Percentiles rank a stretch among this genome's conserved stretches.
Evolutionary conservation across 305 asterid species (phyloP).

Genomic region (Coffea humblotiana): DNA sequence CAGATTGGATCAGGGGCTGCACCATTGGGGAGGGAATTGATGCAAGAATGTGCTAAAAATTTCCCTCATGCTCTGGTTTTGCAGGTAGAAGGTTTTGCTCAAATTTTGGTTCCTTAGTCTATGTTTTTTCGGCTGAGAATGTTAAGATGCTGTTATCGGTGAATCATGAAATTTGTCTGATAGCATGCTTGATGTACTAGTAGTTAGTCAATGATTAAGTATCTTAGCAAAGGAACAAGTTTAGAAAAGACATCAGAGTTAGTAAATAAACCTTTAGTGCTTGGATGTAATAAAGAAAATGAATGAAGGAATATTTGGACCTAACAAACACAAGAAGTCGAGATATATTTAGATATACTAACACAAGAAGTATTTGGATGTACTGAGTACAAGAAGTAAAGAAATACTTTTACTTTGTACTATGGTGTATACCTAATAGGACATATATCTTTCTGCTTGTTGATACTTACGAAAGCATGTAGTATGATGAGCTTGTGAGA

Average conservation of each 20-base stretch:
- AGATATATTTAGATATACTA: background rate
- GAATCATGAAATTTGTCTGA: background rate
- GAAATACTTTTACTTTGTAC: background rate
- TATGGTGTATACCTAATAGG: background rate
- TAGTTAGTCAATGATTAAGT: background rate
- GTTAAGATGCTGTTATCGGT: background rate
- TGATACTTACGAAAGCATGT: background rate
- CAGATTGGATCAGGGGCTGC: conserved; percentile 95
- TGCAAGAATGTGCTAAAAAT: conserved; percentile 89
- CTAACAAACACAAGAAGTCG: background rate
- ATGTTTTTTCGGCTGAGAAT: background rate
- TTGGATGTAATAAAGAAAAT: background rate
- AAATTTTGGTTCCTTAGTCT: background rate
- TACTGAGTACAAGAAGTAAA: background rate
- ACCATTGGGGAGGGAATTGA: conserved; percentile 81
- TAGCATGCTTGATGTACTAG: background rate
- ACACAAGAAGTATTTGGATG: background rate
- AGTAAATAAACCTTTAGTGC: background rate
- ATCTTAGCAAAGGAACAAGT: background rate
- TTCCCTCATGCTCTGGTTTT: conserved; percentile 65
- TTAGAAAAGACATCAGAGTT: background rate
- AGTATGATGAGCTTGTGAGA: no score
- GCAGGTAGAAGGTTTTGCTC: conserved; percentile 46
- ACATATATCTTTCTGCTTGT: background rate
- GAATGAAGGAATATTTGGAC: background rate